Evolutionary conservation across 805 yeast species (phyloP), one percentile per base, ranked within the genome.

Genomic region (Candida khao-thaluensis): DNA sequence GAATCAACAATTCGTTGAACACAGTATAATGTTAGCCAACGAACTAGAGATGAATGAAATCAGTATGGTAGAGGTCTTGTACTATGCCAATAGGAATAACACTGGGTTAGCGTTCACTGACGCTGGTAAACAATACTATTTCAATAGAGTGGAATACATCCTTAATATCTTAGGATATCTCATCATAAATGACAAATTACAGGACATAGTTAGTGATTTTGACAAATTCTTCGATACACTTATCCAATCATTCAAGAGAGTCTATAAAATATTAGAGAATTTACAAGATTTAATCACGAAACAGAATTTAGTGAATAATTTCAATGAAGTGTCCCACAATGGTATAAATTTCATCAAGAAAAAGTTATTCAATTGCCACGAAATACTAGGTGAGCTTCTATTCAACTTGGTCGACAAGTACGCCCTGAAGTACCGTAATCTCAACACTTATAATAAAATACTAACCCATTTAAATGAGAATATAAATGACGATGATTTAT

Each of bases 131-230:
- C 74, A 84, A 5, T 71, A 79, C 7, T 88, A 76, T 57, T 85
- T 80, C 52, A 64, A 77, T 37, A 74, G 97, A 50, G 72, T 82
- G 37, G 83, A 79, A 50, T 83, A 77, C 46, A 78, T 90, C n/a
- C 59, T 91, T 29, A 86, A 84, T 48, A 79, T 84, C 17, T 69
- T 77, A 26, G 68, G 66, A 14, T 60, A 41, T 43, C 47, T 62
- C 30, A 43, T 60, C 10, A 38, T 60, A 8, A 47, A 52, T 17
- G 40, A 49, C 8, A 52, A 49, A 37, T 35, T 62, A 21, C 43
- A 57, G 22, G 32, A 42, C 48, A 23, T 72, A 31, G 43, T 61
- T 5, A 43, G 43, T 2, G 39, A 54, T 25, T 47, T 33, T 26
- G 30, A 29, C 37, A 17, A 33, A 17, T 64, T 72, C 11, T 62